Evolutionary conservation across 1,139 yeast species (phyloP).

Genomic region (Saccharomyces uvarum): DNA sequence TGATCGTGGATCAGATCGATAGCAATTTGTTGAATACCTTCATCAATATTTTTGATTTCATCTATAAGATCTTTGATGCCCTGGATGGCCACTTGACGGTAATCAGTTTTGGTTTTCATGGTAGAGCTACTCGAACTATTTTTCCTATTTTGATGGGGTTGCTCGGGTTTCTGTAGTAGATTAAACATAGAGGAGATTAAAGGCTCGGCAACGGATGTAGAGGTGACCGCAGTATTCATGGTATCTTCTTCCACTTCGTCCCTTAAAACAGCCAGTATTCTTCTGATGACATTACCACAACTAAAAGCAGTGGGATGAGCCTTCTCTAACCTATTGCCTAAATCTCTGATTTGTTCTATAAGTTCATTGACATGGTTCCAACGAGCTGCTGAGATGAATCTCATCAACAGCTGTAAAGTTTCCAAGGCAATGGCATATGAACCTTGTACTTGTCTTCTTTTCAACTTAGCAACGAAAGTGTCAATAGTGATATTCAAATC

Average conservation of each 20-base stretch:
- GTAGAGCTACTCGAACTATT: conserved; percentile 20
- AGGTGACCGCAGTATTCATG: conserved; percentile 19
- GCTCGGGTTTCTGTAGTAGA: conserved; percentile 52
- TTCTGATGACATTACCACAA: conserved; percentile 83
- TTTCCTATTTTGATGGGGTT: conserved; percentile 17
- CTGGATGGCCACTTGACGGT: conserved; percentile 83
- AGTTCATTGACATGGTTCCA: conserved; percentile 76
- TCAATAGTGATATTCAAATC: conserved; percentile 35
- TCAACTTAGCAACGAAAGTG: conserved; percentile 34
- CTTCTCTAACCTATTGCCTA: conserved; percentile 50
- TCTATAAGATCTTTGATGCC: conserved; percentile 90
- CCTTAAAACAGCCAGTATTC: conserved; percentile 79
- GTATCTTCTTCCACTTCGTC: conserved; percentile 65
- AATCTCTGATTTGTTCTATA: conserved; percentile 57
- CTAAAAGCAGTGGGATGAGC: conserved; percentile 77
- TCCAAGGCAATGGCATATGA: conserved; percentile 77
- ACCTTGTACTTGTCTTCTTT: conserved; percentile 29
- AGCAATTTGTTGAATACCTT: conserved; percentile 83
- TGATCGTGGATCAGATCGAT: conserved; percentile 91
- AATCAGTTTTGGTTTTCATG: conserved; percentile 39
- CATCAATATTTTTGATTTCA: conserved; percentile 84
- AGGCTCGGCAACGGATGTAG: conserved; percentile 38
- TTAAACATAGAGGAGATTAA: conserved; percentile 85
- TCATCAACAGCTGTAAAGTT: conserved; percentile 77
- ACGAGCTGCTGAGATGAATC: conserved; percentile 83